These are phyloP conservation scores for Parathielavia appendiculata DNA, from an alignment of 495 filamentous ascomycete species.

Conservation along the genomic window DNA sequence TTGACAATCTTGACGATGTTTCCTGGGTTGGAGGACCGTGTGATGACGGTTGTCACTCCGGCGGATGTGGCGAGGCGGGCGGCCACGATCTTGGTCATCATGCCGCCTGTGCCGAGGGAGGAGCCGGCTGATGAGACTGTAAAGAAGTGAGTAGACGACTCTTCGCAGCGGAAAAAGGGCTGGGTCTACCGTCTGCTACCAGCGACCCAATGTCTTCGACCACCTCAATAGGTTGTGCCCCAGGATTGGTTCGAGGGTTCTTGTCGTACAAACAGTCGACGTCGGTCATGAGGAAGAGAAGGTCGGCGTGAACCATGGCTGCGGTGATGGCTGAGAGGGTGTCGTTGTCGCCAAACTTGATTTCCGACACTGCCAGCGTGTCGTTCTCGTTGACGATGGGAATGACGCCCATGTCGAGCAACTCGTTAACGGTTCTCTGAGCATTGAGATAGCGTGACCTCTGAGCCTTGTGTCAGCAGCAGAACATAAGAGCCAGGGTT, in stretches of 20 bases:
- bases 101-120: slow-evolving; percentile 88
- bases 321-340: slow-evolving; percentile 94
- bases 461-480: slow-evolving; percentile 37
- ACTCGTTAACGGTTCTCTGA: slow-evolving; percentile 83
- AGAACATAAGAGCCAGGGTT: background rate
- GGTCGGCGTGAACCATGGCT: slow-evolving; percentile 94
- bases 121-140: slow-evolving; percentile 82
- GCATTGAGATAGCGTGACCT: slow-evolving; percentile 94
- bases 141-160: background rate
- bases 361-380: slow-evolving; percentile 92
- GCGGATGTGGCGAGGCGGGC: slow-evolving; percentile 90
- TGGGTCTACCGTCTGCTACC: slow-evolving; percentile 67
- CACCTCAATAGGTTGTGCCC: slow-evolving; percentile 85
- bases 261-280: slow-evolving; percentile 96
- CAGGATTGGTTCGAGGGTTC: slow-evolving; percentile 78
- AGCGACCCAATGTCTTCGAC: slow-evolving; percentile 82
- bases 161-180: background rate
- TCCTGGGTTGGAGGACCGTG: slow-evolving; percentile 83
- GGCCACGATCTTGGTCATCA: slow-evolving; percentile 96
- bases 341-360: slow-evolving; percentile 99
- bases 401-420: slow-evolving; percentile 92
- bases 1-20: slow-evolving; percentile 84
- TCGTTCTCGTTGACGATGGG: slow-evolving; percentile 99
- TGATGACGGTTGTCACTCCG: slow-evolving; percentile 93
- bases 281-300: slow-evolving; percentile 97